These are phyloP conservation scores for Epithele typhae DNA, from an alignment of 768 basidiomycete species.

Conservation along the genomic window DNA sequence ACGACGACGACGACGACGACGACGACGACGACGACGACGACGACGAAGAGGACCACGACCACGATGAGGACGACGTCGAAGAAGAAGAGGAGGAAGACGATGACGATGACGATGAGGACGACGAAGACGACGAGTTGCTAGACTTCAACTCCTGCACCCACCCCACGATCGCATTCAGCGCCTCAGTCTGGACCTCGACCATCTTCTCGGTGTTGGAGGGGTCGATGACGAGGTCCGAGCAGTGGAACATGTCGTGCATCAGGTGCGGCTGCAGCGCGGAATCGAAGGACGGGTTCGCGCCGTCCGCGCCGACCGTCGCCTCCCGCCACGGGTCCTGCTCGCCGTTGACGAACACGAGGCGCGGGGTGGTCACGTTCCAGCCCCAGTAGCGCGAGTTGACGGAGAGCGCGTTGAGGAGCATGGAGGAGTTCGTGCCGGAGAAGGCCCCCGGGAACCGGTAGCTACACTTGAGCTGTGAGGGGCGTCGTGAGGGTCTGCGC, in stretches of 20 bases:
- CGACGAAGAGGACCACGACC: too few species aligned
- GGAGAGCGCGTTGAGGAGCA: constrained; percentile 32
- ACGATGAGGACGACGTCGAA: too few species aligned
- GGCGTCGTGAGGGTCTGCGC: background rate
- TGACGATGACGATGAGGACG: too few species aligned
- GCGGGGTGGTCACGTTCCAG: constrained; percentile 54
- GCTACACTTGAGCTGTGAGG: constrained; percentile 53
- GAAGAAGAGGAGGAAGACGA: too few species aligned
- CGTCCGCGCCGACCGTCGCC: constrained; percentile 58
- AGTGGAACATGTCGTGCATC: constrained; percentile 60
- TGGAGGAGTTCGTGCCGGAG: constrained; percentile 39
- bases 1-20: too few species aligned
- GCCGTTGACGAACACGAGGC: constrained; percentile 67
- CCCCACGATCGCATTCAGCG: too few species aligned
- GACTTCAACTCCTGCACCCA: too few species aligned
- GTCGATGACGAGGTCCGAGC: constrained; percentile 46
- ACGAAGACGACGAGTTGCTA: too few species aligned
- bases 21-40: too few species aligned
- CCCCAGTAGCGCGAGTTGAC: constrained; percentile 52
- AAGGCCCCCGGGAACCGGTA: constrained; percentile 59
- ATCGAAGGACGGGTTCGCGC: constrained; percentile 39
- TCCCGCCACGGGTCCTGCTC: constrained; percentile 70
- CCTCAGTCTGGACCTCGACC: too few species aligned
- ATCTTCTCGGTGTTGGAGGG: too few species aligned
- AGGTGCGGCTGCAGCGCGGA: constrained; percentile 48